Percentiles rank a stretch among this genome's conserved stretches.
These are phyloP conservation scores for Fabrea salina DNA, from an alignment of 169 alveolate genomes.

Conservation along the genomic window DNA sequence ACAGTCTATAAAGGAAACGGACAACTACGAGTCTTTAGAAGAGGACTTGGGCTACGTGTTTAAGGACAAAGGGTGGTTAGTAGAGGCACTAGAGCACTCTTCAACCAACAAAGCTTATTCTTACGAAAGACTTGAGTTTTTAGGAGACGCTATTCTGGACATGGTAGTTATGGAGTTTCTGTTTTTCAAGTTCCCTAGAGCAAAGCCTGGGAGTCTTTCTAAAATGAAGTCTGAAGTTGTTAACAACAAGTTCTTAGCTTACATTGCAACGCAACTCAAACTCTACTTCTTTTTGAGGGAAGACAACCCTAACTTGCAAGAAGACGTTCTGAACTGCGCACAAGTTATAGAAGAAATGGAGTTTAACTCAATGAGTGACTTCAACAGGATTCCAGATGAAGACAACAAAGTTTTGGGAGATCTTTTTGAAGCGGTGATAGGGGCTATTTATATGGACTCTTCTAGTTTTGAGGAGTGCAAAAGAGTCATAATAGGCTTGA, in stretches of 20 bases:
- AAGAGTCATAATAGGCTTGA: not conserved
- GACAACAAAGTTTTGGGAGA: constrained; percentile 25
- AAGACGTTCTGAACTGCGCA: not conserved
- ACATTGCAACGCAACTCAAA: not conserved
- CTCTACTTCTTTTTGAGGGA: not conserved
- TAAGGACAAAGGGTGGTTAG: not conserved
- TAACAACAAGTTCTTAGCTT: not conserved
- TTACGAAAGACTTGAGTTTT: constrained; percentile 47
- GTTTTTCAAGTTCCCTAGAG: not conserved
- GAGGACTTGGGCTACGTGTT: not conserved
- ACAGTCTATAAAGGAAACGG: not conserved
- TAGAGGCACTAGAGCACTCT: constrained; percentile 32
- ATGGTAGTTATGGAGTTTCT: constrained; percentile 37
- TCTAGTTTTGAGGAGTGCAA: not conserved
- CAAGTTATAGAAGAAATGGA: not conserved
- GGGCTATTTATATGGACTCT: constrained; percentile 19
- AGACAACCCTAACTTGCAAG: not conserved
- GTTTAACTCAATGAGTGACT: not conserved
- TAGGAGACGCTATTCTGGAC: constrained; percentile 51
- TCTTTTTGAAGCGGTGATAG: constrained; percentile 1
- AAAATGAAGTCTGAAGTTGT: constrained; percentile 15
- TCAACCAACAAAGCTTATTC: not conserved
- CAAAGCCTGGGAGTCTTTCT: constrained; percentile 22
- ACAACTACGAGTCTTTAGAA: not conserved
- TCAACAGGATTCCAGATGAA: not conserved